Conservation (phyloP, 768 basidiomycete species). For the Pholiota molesta region DNA sequence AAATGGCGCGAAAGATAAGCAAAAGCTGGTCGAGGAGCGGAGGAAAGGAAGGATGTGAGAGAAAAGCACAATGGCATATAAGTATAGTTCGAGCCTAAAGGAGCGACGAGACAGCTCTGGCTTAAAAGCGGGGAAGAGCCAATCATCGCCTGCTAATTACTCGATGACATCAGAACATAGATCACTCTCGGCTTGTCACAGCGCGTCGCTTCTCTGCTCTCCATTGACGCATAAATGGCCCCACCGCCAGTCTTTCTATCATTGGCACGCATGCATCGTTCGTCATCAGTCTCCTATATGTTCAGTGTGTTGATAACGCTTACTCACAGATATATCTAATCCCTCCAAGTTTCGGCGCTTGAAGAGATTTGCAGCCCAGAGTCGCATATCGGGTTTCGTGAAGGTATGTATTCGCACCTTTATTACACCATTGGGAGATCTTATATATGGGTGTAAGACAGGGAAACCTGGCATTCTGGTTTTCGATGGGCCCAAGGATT, state of each 20-base stretch:
- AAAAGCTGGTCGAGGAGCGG: slow-evolving; percentile 6
- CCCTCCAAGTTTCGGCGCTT: slow-evolving; percentile 44
- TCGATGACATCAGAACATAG: background rate
- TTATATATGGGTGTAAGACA: slow-evolving; percentile 25
- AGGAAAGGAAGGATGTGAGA: slow-evolving; percentile 17
- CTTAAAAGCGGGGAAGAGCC: slow-evolving; percentile 1
- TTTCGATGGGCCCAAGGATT: slow-evolving; percentile 38
- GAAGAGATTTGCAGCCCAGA: slow-evolving; percentile 38
- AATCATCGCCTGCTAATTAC: slow-evolving; percentile 8
- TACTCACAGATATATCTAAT: slow-evolving; percentile 37
- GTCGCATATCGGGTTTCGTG: slow-evolving; percentile 42
- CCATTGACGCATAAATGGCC: background rate
- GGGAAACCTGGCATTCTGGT: slow-evolving; percentile 47
- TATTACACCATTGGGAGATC: background rate
- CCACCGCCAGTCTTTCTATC: slow-evolving; percentile 30
- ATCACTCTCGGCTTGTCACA: background rate
- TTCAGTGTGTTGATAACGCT: background rate
- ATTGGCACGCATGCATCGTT: slow-evolving; percentile 48
- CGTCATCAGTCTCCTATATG: slow-evolving; percentile 8
- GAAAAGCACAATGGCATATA: slow-evolving; percentile 15
- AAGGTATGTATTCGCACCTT: slow-evolving; percentile 29
- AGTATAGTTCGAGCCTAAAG: background rate
- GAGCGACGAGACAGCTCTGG: slow-evolving; percentile 19
- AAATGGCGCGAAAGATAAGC: slow-evolving; percentile 11
- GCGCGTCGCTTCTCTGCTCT: background rate